phyloP scores from a whole-genome alignment of 331 rosid genomes.

The Acacia concinna region DNA sequence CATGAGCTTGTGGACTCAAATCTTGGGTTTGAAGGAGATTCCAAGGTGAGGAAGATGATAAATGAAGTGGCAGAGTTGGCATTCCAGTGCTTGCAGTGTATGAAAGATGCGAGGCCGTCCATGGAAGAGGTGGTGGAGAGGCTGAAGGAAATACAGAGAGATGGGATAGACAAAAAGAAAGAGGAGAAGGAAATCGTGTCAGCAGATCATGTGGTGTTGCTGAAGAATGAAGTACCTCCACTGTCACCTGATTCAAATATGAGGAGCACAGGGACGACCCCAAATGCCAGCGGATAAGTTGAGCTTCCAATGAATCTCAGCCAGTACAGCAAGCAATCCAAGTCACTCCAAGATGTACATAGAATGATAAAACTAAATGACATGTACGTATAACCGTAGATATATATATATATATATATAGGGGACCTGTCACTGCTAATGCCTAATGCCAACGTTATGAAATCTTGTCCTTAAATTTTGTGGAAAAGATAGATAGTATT shows the following conservation, averaged over 20 bases:
- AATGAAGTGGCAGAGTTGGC: slow-evolving; percentile 82
- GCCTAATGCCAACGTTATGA: not conserved
- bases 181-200: slow-evolving; percentile 49
- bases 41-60: slow-evolving; percentile 51
- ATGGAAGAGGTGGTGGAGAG: slow-evolving; percentile 58
- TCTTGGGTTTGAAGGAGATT: slow-evolving; percentile 71
- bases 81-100: slow-evolving; percentile 70
- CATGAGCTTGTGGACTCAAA: slow-evolving; percentile 66
- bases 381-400: not conserved
- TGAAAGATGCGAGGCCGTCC: slow-evolving; percentile 67
- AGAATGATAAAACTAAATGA: not conserved
- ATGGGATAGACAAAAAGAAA: slow-evolving; percentile 39
- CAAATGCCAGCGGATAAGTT: slow-evolving; percentile 50
- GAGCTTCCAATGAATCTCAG: not conserved
- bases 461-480: not conserved
- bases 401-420: not conserved
- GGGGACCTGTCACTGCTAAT: not conserved
- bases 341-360: not conserved
- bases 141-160: slow-evolving; percentile 47
- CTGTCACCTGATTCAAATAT: slow-evolving; percentile 58
- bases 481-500: not conserved
- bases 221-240: slow-evolving; percentile 51
- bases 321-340: no score
- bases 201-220: slow-evolving; percentile 48
- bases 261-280: slow-evolving; percentile 45